phyloP scores from a whole-genome alignment of 2,329 filamentous ascomycete species.

The Botrytis deweyae region DNA sequence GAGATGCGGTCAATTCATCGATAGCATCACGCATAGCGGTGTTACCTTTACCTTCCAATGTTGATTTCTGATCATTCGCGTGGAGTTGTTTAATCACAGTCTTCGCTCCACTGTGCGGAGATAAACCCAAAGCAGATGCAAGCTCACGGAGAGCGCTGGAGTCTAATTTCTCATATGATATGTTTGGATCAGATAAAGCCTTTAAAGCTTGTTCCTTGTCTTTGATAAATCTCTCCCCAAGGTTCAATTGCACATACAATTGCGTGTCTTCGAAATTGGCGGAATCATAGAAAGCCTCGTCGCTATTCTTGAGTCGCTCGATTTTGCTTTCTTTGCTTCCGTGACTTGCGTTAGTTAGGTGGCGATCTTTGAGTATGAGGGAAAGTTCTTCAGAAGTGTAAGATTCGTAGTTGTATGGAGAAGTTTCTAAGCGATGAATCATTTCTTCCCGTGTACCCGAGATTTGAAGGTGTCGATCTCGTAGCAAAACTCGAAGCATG shows the following conservation, averaged over 20 bases:
- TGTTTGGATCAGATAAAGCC: background rate
- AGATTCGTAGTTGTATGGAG: slow-evolving; percentile 25
- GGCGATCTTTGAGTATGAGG: slow-evolving; percentile 26
- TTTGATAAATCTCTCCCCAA: background rate
- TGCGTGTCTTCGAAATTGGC: background rate
- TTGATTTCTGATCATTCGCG: background rate
- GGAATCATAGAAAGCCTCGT: slow-evolving; percentile 23
- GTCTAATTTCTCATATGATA: slow-evolving; percentile 5
- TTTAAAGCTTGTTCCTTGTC: background rate
- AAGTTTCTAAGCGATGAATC: slow-evolving; percentile 26
- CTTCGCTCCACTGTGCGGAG: background rate
- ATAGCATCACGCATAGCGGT: background rate
- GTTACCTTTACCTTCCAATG: background rate
- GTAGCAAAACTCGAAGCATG: slow-evolving; percentile 26
- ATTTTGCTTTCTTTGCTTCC: slow-evolving; percentile 27
- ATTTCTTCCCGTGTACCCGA: slow-evolving; percentile 28
- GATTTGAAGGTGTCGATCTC: slow-evolving; percentile 19
- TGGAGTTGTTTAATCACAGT: background rate
- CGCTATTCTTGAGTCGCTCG: slow-evolving; percentile 23
- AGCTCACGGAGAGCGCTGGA: background rate
- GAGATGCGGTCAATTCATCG: background rate
- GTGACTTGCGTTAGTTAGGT: background rate
- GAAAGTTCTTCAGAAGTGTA: slow-evolving; percentile 15
- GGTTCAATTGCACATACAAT: background rate
- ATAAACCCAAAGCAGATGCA: background rate